Conservation (phyloP, 768 basidiomycete genomes). For the Lentinula raphanica region DNA sequence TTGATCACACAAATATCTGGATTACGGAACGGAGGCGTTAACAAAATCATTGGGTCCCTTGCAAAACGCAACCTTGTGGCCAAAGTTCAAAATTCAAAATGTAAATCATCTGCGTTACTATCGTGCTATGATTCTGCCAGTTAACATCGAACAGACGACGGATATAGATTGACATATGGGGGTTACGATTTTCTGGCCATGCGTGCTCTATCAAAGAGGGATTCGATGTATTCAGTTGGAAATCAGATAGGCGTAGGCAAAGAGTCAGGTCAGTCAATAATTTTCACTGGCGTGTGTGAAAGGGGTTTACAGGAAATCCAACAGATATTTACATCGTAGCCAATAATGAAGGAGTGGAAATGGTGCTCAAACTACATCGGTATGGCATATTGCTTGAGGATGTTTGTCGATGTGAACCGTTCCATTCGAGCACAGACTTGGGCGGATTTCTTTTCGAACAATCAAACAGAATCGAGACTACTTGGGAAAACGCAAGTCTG, state of each 20-base stretch:
- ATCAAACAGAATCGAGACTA: slow-evolving; percentile 98
- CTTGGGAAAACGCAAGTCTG: slow-evolving; percentile 89
- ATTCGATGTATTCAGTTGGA: slow-evolving; percentile 85
- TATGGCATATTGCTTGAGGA: slow-evolving; percentile 24
- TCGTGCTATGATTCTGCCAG: background rate
- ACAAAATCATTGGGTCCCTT: slow-evolving; percentile 84
- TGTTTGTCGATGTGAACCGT: background rate
- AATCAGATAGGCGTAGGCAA: slow-evolving; percentile 99
- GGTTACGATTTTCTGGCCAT: slow-evolving; percentile 98
- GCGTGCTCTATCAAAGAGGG: slow-evolving; percentile 86
- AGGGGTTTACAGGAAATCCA: background rate
- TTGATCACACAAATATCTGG: slow-evolving; percentile 92
- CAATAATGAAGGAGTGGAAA: slow-evolving; percentile 74
- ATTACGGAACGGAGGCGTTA: slow-evolving; percentile 87
- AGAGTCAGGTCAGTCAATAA: slow-evolving; percentile 67
- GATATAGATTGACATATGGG: slow-evolving; percentile 94
- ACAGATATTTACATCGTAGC: slow-evolving; percentile 89
- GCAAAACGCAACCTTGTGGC: slow-evolving; percentile 91
- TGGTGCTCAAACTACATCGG: slow-evolving; percentile 94
- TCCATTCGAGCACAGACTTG: slow-evolving; percentile 52
- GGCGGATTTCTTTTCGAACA: slow-evolving; percentile 94
- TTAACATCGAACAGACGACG: slow-evolving; percentile 65
- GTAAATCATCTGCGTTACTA: slow-evolving; percentile 36
- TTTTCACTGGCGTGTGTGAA: slow-evolving; percentile 14
- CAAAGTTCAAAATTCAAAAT: slow-evolving; percentile 87